Base-by-base conservation (phyloP, 2,329 filamentous ascomycete species). In the Venturia asperata region DNA sequence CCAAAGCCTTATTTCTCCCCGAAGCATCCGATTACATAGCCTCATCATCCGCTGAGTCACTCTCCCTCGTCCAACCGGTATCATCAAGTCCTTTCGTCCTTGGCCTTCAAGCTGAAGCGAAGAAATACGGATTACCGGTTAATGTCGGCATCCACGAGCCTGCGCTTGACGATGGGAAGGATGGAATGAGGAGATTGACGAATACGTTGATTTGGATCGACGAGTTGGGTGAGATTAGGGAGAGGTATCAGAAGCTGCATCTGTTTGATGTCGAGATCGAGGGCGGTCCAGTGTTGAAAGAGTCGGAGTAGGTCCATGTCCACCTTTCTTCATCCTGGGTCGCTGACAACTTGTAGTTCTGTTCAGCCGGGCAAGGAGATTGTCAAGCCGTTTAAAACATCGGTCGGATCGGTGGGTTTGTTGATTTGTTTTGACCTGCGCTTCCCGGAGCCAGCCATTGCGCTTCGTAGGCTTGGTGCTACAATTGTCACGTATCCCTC, bases 1-100 rank as follows among this genome's bases (percentile, higher is more conserved):
- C 92, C 65, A 89, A 92, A 81, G 90, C 89, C 21, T 83, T 97
- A 62, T 97, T 97, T 78, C 87, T 97, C 64, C 93, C 93, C 15
- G 93, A 97, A 82, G 93, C 93, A 30, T 86, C 85, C 65, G 92
- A 96, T 78, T 97, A 96, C 79, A 92, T 97, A 71, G 88, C 86
- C 24, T 80, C 83, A 1, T 87, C 85, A 0, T 80, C 87, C 2
- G 75, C 83, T 13, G 87, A 92, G 70, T 89, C 88, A 0, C 77
- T 92, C 10, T 81, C 84, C 5, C 85, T 97, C 11, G 91, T 86
- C 68, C 83, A 83, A 66, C 82, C 91, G 2, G 83, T 87, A 47
- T 74, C 81, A 1, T 78, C 81, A 27, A 91, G 86, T 15, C 82
- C 85, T 37, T 97, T 97, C 74, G 87, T 97, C 15, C 78, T 82